phyloP scores from a whole-genome alignment of 495 filamentous ascomycete genomes.

The Penicillium alfredii region DNA sequence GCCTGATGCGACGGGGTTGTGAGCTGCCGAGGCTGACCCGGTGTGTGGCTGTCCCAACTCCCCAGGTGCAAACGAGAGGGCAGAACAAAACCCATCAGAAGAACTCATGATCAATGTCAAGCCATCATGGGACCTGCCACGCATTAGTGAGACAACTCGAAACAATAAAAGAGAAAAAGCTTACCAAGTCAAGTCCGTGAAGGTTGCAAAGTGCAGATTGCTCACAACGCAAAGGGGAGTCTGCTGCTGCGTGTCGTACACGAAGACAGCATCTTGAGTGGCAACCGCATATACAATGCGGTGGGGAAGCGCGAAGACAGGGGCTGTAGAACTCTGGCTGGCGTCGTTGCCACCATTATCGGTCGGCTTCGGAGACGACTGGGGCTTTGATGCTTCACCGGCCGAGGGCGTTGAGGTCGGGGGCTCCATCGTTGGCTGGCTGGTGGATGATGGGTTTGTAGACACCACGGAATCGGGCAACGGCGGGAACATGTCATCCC shows the following conservation, averaged over 20 bases:
- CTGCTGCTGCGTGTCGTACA: slow-evolving; percentile 97
- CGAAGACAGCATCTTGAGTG: slow-evolving; percentile 90
- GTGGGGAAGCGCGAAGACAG: slow-evolving; percentile 81
- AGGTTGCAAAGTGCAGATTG: slow-evolving; percentile 95
- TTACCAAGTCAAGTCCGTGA: slow-evolving; percentile 94
- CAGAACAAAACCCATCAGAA: slow-evolving; percentile 95
- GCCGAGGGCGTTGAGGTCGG: slow-evolving; percentile 54
- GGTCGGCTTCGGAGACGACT: slow-evolving; percentile 46
- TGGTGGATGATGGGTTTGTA: slow-evolving; percentile 44
- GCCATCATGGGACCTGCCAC: slow-evolving; percentile 82
- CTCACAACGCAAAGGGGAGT: slow-evolving; percentile 89
- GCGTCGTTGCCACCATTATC: slow-evolving; percentile 48
- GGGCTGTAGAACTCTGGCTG: slow-evolving; percentile 47
- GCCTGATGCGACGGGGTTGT: slow-evolving; percentile 37
- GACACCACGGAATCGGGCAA: slow-evolving; percentile 77
- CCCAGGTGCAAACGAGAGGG: slow-evolving; percentile 72
- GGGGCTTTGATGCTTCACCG: slow-evolving; percentile 34
- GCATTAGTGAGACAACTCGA: slow-evolving; percentile 9
- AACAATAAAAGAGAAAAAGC: slow-evolving; percentile 15
- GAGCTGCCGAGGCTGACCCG: slow-evolving; percentile 52
- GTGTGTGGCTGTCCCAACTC: slow-evolving; percentile 86
- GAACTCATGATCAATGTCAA: slow-evolving; percentile 90
- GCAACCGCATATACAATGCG: slow-evolving; percentile 95
- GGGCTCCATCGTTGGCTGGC: slow-evolving; percentile 69
- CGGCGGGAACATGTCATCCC: slow-evolving; percentile 74